phyloP scores from a whole-genome alignment of 495 filamentous ascomycete species.

The Lophium mytilinum region DNA sequence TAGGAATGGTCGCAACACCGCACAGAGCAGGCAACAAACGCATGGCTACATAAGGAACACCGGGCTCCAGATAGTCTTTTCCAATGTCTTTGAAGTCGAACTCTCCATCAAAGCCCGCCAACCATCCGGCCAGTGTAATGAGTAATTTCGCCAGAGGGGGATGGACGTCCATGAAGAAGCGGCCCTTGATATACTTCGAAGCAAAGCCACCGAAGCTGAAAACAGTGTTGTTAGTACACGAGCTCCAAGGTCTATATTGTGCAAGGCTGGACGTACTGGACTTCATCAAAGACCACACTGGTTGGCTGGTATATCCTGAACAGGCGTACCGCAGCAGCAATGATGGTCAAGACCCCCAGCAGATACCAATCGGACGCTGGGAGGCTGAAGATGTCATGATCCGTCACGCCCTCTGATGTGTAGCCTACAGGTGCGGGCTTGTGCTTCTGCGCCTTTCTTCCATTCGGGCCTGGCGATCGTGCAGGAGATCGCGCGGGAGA shows the following conservation, averaged over 20 bases:
- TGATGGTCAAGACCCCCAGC: constrained; percentile 59
- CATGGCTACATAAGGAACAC: constrained; percentile 97
- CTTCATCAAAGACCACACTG: constrained; percentile 97
- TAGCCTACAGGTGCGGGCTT: constrained; percentile 42
- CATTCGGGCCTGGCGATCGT: constrained; percentile 18
- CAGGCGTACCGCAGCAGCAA: constrained; percentile 73
- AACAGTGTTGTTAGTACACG: neutral
- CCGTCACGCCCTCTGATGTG: constrained; percentile 52
- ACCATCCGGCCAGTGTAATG: constrained; percentile 88
- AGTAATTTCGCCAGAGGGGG: constrained; percentile 95
- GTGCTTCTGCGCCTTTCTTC: constrained; percentile 14
- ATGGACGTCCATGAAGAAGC: constrained; percentile 99
- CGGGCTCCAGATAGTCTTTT: constrained; percentile 92
- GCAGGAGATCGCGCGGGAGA: constrained; percentile 24
- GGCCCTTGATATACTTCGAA: constrained; percentile 96
- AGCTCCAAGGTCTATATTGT: neutral
- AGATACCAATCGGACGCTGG: constrained; percentile 74
- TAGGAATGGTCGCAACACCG: constrained; percentile 77
- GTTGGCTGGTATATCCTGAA: constrained; percentile 95
- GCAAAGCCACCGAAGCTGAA: constrained; percentile 87
- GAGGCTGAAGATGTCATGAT: constrained; percentile 60
- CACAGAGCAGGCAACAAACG: constrained; percentile 82
- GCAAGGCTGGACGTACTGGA: constrained; percentile 63
- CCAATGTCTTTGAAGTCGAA: constrained; percentile 99
- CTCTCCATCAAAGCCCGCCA: constrained; percentile 88